Base-by-base conservation (phyloP, 495 filamentous ascomycete genomes). In the Xylaria sp. region DNA sequence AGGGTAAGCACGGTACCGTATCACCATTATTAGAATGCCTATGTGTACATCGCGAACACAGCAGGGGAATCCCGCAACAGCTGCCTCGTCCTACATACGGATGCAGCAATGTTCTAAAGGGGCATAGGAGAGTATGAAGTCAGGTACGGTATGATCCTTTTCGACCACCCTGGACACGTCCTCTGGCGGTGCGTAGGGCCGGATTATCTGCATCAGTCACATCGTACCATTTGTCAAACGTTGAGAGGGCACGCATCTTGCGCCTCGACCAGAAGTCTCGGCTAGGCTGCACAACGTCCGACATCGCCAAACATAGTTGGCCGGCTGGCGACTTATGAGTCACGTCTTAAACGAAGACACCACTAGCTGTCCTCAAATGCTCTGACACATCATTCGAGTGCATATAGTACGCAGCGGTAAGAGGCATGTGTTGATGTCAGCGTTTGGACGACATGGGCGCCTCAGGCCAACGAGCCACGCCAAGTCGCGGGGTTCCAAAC, bases 371-470 rank as follows among this genome's bases (percentile, higher is more conserved):
- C n/a, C 24, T 17, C 24, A 14, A 15, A 55, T 63, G 17, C 41
- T 40, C 40, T 33, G 61, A 63, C 61, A 9, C 41, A 46, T 33
- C 41, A 63, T 26, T 17, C 35, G 41, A 44, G 35, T 63, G 40
- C 62, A 40, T 50, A n/a, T 65, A 21, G 35, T 37, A 37, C 35
- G 8, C n/a, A 12, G 31, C 31, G 62, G 62, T 21, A 35, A 35
- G 31, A 7, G 29, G 17, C 44, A 50, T 50, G 31, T 15, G 62
- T 52, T 52, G 62, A 26, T 65, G 17, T 43, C 44, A 66, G 62
- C 43, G 62, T 50, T 31, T 52, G 43, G 24, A 3, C 29, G 31
- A 52, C 62, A 46, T 33, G 44, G 62, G 44, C 31, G 24, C 24
- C 19, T 9, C 43, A 6, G 31, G 57, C 19, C 57, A n/a, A 12